Evolutionary conservation across 2,329 filamentous ascomycete species (phyloP), one percentile per base, ranked within the genome.

Genomic region (Paecilomyces niveus): DNA sequence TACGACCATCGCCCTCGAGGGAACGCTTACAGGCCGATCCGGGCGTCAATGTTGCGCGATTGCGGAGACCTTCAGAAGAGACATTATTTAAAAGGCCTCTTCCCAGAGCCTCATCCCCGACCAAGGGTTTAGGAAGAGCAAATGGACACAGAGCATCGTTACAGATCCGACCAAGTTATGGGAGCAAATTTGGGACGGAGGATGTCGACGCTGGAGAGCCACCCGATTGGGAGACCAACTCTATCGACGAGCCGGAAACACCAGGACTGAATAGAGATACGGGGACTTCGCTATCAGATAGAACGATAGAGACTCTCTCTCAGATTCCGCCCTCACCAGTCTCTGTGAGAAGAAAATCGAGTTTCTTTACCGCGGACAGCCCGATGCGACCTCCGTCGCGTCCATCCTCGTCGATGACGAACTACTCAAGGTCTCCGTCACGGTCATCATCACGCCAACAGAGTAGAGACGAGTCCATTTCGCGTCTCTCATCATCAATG

Each of bases 301-400:
- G 93, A 59, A 95, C 92, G 0, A 87, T 96, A 50, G 90, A 96
- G 71, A 96, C 90, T 0, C 77, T 97, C 5, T 83, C 91, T 2
- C 84, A 86, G 53, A 78, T 96, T 31, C 89, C 92, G 0, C 85
- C 89, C 0, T 94, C 92, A 0, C 92, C 92, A 3, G 84, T 84
- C 0, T 73, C 89, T 53, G 84, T 81, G 56, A 84, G 85, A 59
- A 84, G 86, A 57, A 78, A 83, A 8, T 90, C 90, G 0, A 85
- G 84, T 57, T 92, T 96, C 71, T 94, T 89, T 69, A 86, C 85
- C 54, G 74, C 79, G 1, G 80, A 86, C n/a, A 82, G 83, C 59
- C 78, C 82, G 6, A 83, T 83, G 74, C 79, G 81, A 18, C 83
- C 88, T 3, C 67, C 90, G 72, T 63, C 88, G 76, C 78, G 87